Percentiles rank a stretch among this genome's conserved stretches.
phyloP scores from a whole-genome alignment of 805 yeast genomes.

The Lachancea nothofagi region DNA sequence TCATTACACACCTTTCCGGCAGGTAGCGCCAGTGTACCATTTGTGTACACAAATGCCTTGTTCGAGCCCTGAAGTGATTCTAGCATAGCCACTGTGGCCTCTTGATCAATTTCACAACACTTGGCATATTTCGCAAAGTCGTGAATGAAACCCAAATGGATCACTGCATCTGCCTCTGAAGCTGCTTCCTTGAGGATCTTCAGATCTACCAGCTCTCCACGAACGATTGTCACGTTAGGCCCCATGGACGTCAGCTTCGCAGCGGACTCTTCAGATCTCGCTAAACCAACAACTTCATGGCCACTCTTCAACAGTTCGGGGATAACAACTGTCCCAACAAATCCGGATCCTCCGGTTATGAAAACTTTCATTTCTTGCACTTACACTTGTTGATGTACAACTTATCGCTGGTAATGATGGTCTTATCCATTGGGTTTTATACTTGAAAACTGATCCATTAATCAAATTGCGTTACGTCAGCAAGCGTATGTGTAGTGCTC shows the following conservation, averaged over 20 bases:
- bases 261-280: constrained; percentile 32
- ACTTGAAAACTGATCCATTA: too few relatives aligned
- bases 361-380: constrained; percentile 34
- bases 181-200: constrained; percentile 30
- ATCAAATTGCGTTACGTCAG: too few relatives aligned
- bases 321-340: constrained; percentile 27
- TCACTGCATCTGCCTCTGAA: constrained; percentile 32
- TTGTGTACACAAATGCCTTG: constrained; percentile 27
- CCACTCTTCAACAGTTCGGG: constrained; percentile 23
- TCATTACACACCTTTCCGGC: constrained; percentile 3
- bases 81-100: constrained; percentile 27
- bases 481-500: too few relatives aligned
- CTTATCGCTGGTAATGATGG: too few relatives aligned
- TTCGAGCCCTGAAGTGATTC: constrained; percentile 29
- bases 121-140: constrained; percentile 24
- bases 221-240: constrained; percentile 19
- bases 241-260: constrained; percentile 25
- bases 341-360: constrained; percentile 37
- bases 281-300: constrained; percentile 29
- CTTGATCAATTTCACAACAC: constrained; percentile 22
- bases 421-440: too few relatives aligned
- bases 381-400: too few relatives aligned
- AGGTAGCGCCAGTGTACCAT: constrained; percentile 19
- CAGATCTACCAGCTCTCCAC: constrained; percentile 30
- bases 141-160: constrained; percentile 36